Percentiles rank a stretch among this genome's conserved stretches.
phyloP scores from a whole-genome alignment of 495 filamentous ascomycete genomes.

The Astrothelium subdiscretum region DNA sequence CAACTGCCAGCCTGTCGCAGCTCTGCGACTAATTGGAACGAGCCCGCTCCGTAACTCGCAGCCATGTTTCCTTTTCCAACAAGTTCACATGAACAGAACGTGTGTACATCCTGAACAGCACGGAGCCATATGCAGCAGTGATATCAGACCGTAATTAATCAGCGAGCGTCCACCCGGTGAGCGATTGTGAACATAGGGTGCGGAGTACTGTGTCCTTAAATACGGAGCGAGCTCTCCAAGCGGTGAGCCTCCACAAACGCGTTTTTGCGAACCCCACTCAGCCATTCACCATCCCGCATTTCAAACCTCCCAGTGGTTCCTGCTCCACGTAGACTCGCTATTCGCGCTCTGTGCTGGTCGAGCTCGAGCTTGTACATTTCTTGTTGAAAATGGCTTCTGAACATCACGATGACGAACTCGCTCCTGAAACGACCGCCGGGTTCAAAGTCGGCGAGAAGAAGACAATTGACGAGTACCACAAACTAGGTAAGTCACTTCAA shows the following conservation, averaged over 20 bases:
- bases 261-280: neutral
- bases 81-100: neutral
- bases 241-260: conserved; percentile 3
- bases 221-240: neutral
- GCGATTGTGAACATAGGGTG: neutral
- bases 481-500: conserved; percentile 63
- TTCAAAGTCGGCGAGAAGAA: conserved; percentile 99
- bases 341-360: no score
- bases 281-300: neutral
- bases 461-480: conserved; percentile 78
- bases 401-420: conserved; percentile 67
- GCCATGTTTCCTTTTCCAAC: neutral
- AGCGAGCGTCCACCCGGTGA: neutral
- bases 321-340: no score
- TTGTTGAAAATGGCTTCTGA: conserved; percentile 51
- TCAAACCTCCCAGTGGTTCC: no score
- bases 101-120: neutral
- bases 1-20: neutral
- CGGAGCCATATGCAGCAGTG: no score
- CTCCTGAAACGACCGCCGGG: conserved; percentile 76
- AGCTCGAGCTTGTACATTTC: neutral
- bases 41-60: no score
- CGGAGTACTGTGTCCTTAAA: neutral
- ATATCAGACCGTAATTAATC: no score
- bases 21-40: no score